These are phyloP conservation scores for Pholiota molesta DNA, from an alignment of 768 basidiomycete species.

Conservation along the genomic window DNA sequence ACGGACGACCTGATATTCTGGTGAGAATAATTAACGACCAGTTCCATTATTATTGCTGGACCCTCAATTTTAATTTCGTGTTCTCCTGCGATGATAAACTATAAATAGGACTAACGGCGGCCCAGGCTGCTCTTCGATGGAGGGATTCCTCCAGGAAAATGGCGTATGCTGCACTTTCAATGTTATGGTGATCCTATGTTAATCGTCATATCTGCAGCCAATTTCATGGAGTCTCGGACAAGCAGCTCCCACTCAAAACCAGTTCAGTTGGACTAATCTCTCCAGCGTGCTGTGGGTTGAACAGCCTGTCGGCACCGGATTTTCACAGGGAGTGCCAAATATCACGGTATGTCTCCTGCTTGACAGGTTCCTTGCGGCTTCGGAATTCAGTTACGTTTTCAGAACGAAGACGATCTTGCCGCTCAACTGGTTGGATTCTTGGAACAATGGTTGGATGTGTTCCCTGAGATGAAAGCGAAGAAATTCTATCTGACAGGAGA, in stretches of 20 bases:
- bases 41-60: neutral
- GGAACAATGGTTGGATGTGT: slow-evolving; percentile 76
- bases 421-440: slow-evolving; percentile 61
- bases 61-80: neutral
- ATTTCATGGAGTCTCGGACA: slow-evolving; percentile 67
- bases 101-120: slow-evolving; percentile 75
- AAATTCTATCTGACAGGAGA: slow-evolving; percentile 74
- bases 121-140: slow-evolving; percentile 75
- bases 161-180: slow-evolving; percentile 47
- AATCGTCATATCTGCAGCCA: slow-evolving; percentile 45
- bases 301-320: slow-evolving; percentile 81
- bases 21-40: slow-evolving; percentile 33
- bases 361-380: neutral
- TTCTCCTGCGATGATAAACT: neutral
- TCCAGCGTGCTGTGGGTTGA: slow-evolving; percentile 77
- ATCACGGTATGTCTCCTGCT: slow-evolving; percentile 46
- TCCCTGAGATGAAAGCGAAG: slow-evolving; percentile 72
- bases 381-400: neutral
- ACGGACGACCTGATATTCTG: slow-evolving; percentile 77
- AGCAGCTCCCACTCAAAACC: slow-evolving; percentile 64
- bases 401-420: slow-evolving; percentile 54
- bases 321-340: slow-evolving; percentile 69
- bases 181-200: neutral
- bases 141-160: slow-evolving; percentile 75
- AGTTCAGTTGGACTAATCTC: slow-evolving; percentile 80